These are phyloP conservation scores for Komagataella pseudopastoris DNA, from an alignment of 805 yeast species.

Conservation along the genomic window DNA sequence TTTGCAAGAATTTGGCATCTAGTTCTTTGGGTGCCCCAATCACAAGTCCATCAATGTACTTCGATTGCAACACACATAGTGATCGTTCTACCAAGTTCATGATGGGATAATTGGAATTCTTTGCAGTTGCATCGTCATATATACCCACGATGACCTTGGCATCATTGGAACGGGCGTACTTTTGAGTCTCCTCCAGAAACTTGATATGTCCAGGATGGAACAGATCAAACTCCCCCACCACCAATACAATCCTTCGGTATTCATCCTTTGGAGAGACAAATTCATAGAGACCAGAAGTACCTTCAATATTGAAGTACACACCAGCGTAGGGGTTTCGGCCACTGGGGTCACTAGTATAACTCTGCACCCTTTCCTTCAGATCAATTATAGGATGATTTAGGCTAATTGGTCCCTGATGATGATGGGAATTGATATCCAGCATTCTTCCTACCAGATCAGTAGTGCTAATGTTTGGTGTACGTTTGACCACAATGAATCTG, in stretches of 20 bases:
- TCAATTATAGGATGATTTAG: slow-evolving; percentile 17
- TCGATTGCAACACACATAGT: slow-evolving; percentile 79
- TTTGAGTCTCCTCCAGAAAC: slow-evolving; percentile 38
- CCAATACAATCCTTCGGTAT: slow-evolving; percentile 27
- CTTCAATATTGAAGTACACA: slow-evolving; percentile 29
- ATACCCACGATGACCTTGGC: slow-evolving; percentile 56
- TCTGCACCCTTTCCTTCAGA: slow-evolving; percentile 25
- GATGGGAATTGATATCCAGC: slow-evolving; percentile 46
- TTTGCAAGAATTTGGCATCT: slow-evolving; percentile 21
- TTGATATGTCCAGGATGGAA: slow-evolving; percentile 91
- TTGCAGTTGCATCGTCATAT: slow-evolving; percentile 37
- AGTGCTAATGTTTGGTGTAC: slow-evolving; percentile 90
- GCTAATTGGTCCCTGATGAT: slow-evolving; percentile 31
- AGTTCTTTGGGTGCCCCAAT: slow-evolving; percentile 55
- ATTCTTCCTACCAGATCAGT: slow-evolving; percentile 90
- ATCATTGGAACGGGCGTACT: slow-evolving; percentile 19
- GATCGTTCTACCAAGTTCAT: slow-evolving; percentile 84
- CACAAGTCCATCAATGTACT: slow-evolving; percentile 67
- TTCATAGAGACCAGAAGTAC: slow-evolving; percentile 11
- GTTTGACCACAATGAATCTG: slow-evolving; percentile 78
- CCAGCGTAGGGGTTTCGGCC: slow-evolving; percentile 48
- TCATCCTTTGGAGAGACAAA: slow-evolving; percentile 21
- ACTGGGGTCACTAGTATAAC: slow-evolving; percentile 50
- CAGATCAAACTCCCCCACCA: slow-evolving; percentile 82
- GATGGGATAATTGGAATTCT: slow-evolving; percentile 54